A percentile compares a stretch with the other conserved stretches of the same genome.
phyloP scores from a whole-genome alignment of 139 green algal genomes.

The Coelastrella sp. region DNA sequence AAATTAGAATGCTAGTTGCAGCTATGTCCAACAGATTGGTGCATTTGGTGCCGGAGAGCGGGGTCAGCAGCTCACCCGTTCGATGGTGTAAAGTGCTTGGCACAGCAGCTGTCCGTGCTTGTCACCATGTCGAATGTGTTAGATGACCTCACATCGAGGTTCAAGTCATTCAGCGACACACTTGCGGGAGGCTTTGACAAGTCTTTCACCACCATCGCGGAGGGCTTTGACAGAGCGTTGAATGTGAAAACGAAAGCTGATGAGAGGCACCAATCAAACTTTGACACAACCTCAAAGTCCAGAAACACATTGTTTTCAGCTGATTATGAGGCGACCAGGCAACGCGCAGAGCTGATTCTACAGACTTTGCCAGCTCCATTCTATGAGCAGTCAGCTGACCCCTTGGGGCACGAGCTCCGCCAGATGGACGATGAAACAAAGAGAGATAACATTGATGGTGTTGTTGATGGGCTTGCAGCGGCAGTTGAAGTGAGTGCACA shows the following conservation, averaged over 20 bases:
- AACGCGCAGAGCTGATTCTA: constrained; percentile 13
- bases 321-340: not conserved
- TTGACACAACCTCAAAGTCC: not conserved
- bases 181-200: constrained; percentile 12
- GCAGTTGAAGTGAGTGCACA: constrained; percentile 62
- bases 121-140: constrained; percentile 21
- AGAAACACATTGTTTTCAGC: not conserved
- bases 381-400: constrained; percentile 63
- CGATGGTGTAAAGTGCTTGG: not conserved
- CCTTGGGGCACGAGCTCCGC: constrained; percentile 60
- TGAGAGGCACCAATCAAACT: not conserved
- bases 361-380: constrained; percentile 49
- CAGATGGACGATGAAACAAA: constrained; percentile 48
- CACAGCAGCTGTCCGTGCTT: not conserved
- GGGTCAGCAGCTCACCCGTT: not conserved
- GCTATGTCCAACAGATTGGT: too few relatives aligned
- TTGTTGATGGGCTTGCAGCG: constrained; percentile 63
- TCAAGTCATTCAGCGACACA: constrained; percentile 42
- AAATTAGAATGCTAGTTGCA: too few relatives aligned
- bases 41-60: not conserved
- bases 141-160: constrained; percentile 35
- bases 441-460: constrained; percentile 64
- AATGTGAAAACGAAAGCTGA: not conserved
- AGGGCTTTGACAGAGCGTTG: constrained; percentile 4
- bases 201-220: constrained; percentile 5